Conservation (phyloP, 2,329 filamentous ascomycete species). For the Dothiorella sarmentorum region DNA sequence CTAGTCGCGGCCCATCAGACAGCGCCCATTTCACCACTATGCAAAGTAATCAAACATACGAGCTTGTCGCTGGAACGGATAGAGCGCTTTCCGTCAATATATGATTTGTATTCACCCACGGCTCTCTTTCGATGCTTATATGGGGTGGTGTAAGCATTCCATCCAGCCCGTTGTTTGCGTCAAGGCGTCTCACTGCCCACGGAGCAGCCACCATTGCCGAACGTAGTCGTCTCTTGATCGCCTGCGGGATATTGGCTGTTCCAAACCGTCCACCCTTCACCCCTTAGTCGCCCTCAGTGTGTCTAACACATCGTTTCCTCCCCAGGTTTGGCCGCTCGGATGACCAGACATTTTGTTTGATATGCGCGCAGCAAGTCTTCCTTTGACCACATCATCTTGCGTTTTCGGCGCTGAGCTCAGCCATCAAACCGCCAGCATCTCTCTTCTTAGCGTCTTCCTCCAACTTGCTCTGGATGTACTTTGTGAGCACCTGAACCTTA, state of each 20-base stretch:
- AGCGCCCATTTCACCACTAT: not conserved
- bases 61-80: not conserved
- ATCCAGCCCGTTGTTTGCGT: not conserved
- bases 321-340: not conserved
- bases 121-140: not conserved
- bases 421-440: conserved; percentile 74
- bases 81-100: not conserved
- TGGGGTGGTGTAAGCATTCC: not conserved
- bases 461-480: conserved; percentile 68
- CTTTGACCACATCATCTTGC: conserved; percentile 57
- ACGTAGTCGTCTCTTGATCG: not conserved
- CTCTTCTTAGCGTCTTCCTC: conserved; percentile 74
- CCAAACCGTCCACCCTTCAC: not conserved
- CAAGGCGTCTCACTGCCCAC: not conserved
- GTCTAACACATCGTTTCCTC: not conserved
- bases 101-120: not conserved
- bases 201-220: not conserved
- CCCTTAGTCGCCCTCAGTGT: not conserved
- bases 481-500: conserved; percentile 77
- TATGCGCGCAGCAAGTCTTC: not conserved
- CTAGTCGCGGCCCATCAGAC: not conserved
- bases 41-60: not conserved
- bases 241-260: not conserved
- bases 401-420: conserved; percentile 81
- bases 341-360: not conserved